These are phyloP conservation scores for Sporothrix humicola DNA, from an alignment of 2,329 filamentous ascomycete species.

Conservation along the genomic window DNA sequence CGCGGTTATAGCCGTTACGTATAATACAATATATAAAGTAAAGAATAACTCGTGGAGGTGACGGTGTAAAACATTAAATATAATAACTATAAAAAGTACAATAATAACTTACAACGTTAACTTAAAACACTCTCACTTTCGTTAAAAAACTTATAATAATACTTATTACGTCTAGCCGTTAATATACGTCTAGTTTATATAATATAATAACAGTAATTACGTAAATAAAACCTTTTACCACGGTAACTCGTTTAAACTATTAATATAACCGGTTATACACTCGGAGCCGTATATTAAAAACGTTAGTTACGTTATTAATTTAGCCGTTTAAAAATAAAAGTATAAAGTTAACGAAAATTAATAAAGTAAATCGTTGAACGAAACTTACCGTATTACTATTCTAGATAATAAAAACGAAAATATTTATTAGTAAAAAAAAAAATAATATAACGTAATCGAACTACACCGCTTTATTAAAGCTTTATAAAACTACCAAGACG, in stretches of 20 bases:
- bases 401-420: neutral
- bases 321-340: neutral
- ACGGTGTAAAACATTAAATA: too few relatives aligned
- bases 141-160: neutral
- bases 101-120: neutral
- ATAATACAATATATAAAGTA: slow-evolving; percentile 4
- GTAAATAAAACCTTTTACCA: neutral
- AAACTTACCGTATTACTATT: neutral
- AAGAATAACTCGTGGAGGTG: too few relatives aligned
- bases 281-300: neutral
- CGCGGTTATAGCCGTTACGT: neutral
- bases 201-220: neutral
- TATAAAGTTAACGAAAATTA: neutral
- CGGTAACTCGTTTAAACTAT: neutral
- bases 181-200: neutral
- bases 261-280: neutral
- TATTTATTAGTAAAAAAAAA: neutral
- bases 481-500: neutral
- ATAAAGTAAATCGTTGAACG: neutral
- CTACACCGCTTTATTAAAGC: neutral
- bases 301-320: neutral
- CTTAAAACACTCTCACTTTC: neutral
- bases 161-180: neutral
- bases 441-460: neutral
- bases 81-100: slow-evolving; percentile 6